Percentiles rank a stretch among this genome's conserved stretches.
These are phyloP conservation scores for Myrica gale DNA, from an alignment of 306 rosid species.

Conservation along the genomic window DNA sequence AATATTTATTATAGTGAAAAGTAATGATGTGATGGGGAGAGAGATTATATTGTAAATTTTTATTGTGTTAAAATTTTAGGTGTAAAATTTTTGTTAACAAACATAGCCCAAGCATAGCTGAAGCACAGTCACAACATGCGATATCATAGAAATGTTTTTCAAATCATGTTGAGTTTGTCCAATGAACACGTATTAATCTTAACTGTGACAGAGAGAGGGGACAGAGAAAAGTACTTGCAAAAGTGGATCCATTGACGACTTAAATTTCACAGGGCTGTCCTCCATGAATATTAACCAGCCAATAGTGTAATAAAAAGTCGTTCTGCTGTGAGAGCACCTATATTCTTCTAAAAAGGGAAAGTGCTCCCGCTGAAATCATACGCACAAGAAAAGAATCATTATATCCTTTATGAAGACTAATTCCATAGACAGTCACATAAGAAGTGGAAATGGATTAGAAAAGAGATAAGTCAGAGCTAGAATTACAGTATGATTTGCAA, in stretches of 20 bases:
- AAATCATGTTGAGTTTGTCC: not conserved
- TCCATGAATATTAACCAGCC: conserved; percentile 96
- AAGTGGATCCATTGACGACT: conserved; percentile 96
- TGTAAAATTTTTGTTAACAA: too few species aligned
- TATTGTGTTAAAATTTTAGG: too few species aligned
- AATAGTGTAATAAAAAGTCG: conserved; percentile 86
- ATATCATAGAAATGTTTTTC: not conserved
- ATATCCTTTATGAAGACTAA: conserved; percentile 15
- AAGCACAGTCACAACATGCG: not conserved
- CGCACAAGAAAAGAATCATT: conserved; percentile 25
- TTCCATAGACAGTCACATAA: conserved; percentile 10
- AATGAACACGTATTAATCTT: not conserved
- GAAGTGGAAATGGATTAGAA: not conserved
- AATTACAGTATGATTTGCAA: conserved; percentile 90
- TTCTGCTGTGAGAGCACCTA: conserved; percentile 88
- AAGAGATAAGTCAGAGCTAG: conserved; percentile 1
- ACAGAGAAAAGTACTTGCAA: conserved; percentile 55
- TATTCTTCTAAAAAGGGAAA: conserved; percentile 88
- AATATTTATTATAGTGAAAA: too few species aligned
- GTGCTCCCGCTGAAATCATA: conserved; percentile 74
- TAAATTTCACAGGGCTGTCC: conserved; percentile 86
- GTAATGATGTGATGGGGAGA: too few species aligned
- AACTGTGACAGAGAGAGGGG: conserved; percentile 27
- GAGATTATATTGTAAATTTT: too few species aligned
- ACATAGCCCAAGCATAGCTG: not conserved